Evolutionary conservation across 148 eudicot species (phyloP).

Genomic region (Fagopyrum esculentum): DNA sequence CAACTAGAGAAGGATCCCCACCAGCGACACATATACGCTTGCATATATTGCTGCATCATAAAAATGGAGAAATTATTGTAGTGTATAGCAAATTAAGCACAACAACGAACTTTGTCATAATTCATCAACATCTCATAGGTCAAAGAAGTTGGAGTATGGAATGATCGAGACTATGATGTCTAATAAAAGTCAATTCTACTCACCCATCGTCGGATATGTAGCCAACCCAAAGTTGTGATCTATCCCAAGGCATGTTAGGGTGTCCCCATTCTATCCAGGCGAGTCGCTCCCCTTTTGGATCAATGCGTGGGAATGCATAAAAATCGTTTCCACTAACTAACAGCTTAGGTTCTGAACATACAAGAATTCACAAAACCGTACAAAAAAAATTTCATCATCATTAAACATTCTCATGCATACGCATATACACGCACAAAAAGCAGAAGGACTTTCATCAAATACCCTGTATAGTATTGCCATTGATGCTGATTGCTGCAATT

Average conservation of each 20-base stretch:
- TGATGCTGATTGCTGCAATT: slow-evolving; percentile 49
- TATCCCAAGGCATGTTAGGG: slow-evolving; percentile 99
- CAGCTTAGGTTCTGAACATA: slow-evolving; percentile 52
- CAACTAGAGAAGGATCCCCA: slow-evolving; percentile 52
- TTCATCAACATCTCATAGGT: not conserved
- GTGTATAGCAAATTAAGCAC: not conserved
- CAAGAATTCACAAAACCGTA: not conserved
- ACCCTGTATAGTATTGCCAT: slow-evolving; percentile 39
- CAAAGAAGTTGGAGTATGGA: not conserved
- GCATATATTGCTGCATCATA: slow-evolving; percentile 40
- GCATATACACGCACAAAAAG: not conserved
- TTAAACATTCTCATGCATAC: not conserved
- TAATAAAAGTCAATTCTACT: slow-evolving; percentile 12
- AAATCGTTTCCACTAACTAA: slow-evolving; percentile 75
- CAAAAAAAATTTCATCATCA: not conserved
- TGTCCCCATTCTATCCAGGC: slow-evolving; percentile 97
- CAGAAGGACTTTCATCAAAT: not conserved
- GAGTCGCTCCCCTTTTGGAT: slow-evolving; percentile 56
- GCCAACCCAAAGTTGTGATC: slow-evolving; percentile 96
- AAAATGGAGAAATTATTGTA: not conserved
- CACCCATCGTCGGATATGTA: slow-evolving; percentile 80
- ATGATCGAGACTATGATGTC: not conserved
- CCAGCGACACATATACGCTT: slow-evolving; percentile 80
- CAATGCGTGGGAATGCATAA: slow-evolving; percentile 93
- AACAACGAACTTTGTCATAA: not conserved